Percentiles rank a stretch among this genome's conserved stretches.
phyloP scores from a whole-genome alignment of 345 rosid species.

The Salix udensis region DNA sequence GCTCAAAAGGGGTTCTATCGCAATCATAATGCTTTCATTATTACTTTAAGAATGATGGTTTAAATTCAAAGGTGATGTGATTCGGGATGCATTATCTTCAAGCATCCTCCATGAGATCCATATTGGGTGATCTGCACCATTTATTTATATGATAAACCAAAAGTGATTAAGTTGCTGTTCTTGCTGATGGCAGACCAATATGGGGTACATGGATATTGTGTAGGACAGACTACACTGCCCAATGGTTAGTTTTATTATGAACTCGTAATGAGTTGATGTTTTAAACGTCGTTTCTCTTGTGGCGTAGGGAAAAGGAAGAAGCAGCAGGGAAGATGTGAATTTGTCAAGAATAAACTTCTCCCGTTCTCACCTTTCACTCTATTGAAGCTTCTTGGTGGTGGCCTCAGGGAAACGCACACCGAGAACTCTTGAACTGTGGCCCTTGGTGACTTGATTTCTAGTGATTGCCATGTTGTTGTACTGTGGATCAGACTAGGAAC shows the following conservation, averaged over 20 bases:
- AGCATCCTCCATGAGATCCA: background rate
- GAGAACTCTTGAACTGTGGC: background rate
- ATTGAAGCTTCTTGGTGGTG: constrained; percentile 3
- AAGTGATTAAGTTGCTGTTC: background rate
- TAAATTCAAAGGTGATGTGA: background rate
- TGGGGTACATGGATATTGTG: background rate
- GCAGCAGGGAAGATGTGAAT: background rate
- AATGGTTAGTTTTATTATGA: background rate
- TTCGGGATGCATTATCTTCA: background rate
- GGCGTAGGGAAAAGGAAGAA: background rate
- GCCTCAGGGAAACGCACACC: background rate
- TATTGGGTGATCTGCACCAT: background rate
- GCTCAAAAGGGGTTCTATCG: constrained; percentile 88
- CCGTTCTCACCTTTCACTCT: background rate
- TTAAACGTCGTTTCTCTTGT: background rate
- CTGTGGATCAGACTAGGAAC: background rate
- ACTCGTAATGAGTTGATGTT: background rate
- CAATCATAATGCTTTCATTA: constrained; percentile 14
- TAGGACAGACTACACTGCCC: background rate
- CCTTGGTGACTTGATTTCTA: background rate
- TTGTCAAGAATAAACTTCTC: background rate
- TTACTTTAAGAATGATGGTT: background rate
- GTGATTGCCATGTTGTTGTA: background rate
- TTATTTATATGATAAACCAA: background rate
- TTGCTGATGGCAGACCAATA: background rate